Evolutionary conservation across 1,284 basidiomycete species (phyloP), one percentile per base, ranked within the genome.

Genomic region (Thelephora terrestris): DNA sequence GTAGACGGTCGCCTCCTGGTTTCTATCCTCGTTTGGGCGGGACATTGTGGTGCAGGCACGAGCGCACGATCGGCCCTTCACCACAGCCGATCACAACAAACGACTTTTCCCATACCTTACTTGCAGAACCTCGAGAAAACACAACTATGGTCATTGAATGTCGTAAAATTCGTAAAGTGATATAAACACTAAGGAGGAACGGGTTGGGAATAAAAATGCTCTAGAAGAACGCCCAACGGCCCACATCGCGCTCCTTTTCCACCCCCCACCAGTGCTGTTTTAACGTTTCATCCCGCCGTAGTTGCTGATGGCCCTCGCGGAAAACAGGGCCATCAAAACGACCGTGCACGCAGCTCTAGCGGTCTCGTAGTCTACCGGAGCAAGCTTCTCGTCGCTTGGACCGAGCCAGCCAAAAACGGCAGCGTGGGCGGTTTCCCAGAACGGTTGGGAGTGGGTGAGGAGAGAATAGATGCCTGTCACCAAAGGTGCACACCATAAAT

Each of bases 1-100:
- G 63, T 96, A 96, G 4, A 95, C 91, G 0, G 93, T 96, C 2
- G 92, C 92, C 65, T 96, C 93, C 62, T 94, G 91, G 63, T 94
- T 94, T 60, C 91, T 78, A 68, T 94, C 91, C 66, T 94, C 91
- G 62, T 92, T 86, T 52, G 86, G 85, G 55, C 87, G 77, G 52
- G 86, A 87, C 85, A 88, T 87, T 48, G 52, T 7, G 18, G 37
- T 35, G 21, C 12, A 45, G 27, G n/a, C 23, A 20, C 20, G 27
- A 34, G 34, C 10, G 42, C 16, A 24, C 16, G 24, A 29, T 24
- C 29, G 24, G 29, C 3, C 24, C 14, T 12, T 23, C 24, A 38
- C 24, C 18, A 24, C 14, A 24, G 17, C 14, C 18, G 42, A 24
- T 43, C 42, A 17, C 42, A 29, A 6, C 5, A 25, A 43, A 32